phyloP scores from a whole-genome alignment of 352 stramenopile genomes.

The Peronospora destructor region DNA sequence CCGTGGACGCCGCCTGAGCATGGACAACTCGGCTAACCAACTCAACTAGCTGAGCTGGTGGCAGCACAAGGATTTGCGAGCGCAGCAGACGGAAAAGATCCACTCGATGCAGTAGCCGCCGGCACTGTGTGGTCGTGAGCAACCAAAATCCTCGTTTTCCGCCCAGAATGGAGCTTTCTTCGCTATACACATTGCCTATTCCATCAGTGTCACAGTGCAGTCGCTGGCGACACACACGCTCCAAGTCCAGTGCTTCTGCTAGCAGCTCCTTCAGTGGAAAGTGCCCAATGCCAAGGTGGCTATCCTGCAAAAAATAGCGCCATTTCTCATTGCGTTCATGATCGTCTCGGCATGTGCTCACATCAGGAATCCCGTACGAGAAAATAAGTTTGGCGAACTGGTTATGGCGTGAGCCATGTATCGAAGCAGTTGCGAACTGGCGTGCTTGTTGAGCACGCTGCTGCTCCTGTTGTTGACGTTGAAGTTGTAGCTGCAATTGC shows the following conservation, averaged over 20 bases:
- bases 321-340: conserved; percentile 62
- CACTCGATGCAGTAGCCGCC: conserved; percentile 66
- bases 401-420: conserved; percentile 36
- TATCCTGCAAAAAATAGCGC: conserved; percentile 69
- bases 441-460: conserved; percentile 19
- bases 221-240: conserved; percentile 49
- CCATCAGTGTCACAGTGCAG: conserved; percentile 9
- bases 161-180: conserved; percentile 55
- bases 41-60: conserved; percentile 50
- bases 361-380: conserved; percentile 68
- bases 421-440: conserved; percentile 15
- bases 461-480: conserved; percentile 14
- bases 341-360: conserved; percentile 43
- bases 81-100: conserved; percentile 75
- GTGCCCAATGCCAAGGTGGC: conserved; percentile 31
- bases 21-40: conserved; percentile 49
- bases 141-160: conserved; percentile 56
- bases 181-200: conserved; percentile 9
- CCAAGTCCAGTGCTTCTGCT: conserved; percentile 51
- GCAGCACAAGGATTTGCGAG: conserved; percentile 57
- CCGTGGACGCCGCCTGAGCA: conserved; percentile 20
- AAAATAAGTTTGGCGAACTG: conserved; percentile 78
- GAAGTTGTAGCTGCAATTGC: conserved; percentile 16
- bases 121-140: conserved; percentile 48
- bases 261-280: conserved; percentile 43